phyloP scores from a whole-genome alignment of 2,329 filamentous ascomycete genomes.

The Lachnellula willkommii region DNA sequence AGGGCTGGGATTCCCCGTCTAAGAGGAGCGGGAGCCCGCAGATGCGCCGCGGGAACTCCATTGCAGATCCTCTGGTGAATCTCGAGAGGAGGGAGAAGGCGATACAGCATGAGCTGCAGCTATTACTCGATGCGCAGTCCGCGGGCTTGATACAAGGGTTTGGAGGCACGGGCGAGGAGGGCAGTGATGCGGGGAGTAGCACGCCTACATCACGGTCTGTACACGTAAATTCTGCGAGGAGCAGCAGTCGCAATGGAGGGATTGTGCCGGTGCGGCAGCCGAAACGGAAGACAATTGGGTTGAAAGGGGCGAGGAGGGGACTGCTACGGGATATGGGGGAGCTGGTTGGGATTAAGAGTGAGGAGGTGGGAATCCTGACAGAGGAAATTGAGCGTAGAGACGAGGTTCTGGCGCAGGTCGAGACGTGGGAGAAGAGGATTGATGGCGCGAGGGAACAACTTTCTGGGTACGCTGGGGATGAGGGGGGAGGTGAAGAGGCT shows the following conservation, averaged over 20 bases:
- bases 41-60: conserved; percentile 12
- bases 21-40: conserved; percentile 5
- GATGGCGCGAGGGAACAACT: conserved; percentile 45
- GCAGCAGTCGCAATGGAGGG: conserved; percentile 15
- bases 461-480: conserved; percentile 46
- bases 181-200: conserved; percentile 35
- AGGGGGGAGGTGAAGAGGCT: conserved; percentile 47
- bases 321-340: conserved; percentile 59
- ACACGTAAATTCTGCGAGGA: conserved; percentile 4
- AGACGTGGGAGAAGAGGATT: conserved; percentile 44
- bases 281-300: conserved; percentile 44
- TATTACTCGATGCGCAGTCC: conserved; percentile 53
- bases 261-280: conserved; percentile 59
- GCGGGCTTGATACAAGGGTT: conserved; percentile 37
- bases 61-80: conserved; percentile 32
- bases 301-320: conserved; percentile 59
- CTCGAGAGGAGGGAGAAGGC: conserved; percentile 45
- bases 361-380: conserved; percentile 59
- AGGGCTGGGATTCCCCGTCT: background rate
- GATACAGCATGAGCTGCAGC: conserved; percentile 53
- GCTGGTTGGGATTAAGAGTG: conserved; percentile 59
- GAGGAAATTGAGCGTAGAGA: conserved; percentile 52
- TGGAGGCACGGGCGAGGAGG: conserved; percentile 30
- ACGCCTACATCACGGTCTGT: conserved; percentile 25
- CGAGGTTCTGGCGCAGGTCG: conserved; percentile 52